Evolutionary conservation across 2,329 filamentous ascomycete genomes (phyloP), one percentile per base, ranked within the genome.

Genomic region (Penicillium psychrosexuale): DNA sequence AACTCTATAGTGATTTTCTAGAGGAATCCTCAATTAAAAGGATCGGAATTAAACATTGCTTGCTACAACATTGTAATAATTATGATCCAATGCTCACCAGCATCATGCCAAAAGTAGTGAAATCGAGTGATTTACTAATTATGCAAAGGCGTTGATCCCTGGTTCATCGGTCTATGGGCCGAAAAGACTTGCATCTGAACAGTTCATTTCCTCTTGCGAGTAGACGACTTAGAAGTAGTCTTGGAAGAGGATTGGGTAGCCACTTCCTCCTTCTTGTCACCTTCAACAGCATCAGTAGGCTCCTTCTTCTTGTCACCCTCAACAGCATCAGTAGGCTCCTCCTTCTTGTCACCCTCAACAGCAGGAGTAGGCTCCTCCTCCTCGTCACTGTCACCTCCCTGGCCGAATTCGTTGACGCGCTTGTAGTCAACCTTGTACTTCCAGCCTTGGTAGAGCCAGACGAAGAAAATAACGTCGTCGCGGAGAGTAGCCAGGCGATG

Each of bases 391-490:
- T 95, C 93, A n/a, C 94, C 94, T 34, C 93, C 94, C 79, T 97
- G 94, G 8, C 94, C 94, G 70, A 97, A 99, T 75, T 99, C 94
- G 73, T 99, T 99, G 70, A 99, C 89, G 59, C 94, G 85, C 11
- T 83, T 87, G 77, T 93, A 94, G 74, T 99, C 94, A 58, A 94
- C 82, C 77, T 88, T 91, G 80, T 99, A 99, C 51, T 88, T 88
- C 83, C 86, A 99, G 58, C 87, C 84, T 78, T 99, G 94, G 76
- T 99, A 99, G 4, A 99, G 66, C 77, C 97, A 99, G 56, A 99
- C 82, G 72, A 99, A 99, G 82, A 99, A 99, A 70, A 99, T 97
- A 62, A 99, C 82, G 69, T 99, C 94, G 72, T 99, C 94, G 57
- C 94, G 83, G 60, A 99, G 82, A 0, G 94, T 97, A 0, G 94